phyloP scores from a whole-genome alignment of 1,284 basidiomycete species.

The Tilletia caries region DNA sequence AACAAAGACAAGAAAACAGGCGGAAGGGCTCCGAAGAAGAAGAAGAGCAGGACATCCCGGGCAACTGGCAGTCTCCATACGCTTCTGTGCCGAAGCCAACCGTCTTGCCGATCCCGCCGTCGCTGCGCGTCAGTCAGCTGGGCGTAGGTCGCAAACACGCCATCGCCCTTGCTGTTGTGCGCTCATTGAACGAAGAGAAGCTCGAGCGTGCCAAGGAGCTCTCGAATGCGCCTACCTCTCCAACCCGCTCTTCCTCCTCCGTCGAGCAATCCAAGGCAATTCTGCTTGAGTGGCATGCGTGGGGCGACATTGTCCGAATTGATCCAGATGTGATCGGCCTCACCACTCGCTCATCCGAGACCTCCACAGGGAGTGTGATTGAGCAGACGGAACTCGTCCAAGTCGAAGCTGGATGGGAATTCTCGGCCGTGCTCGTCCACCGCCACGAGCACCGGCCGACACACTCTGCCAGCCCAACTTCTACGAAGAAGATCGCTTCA shows the following conservation, averaged over 20 bases:
- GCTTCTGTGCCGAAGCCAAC: conserved; percentile 61
- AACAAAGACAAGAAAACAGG: no score
- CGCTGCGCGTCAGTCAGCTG: conserved; percentile 23
- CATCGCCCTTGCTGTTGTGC: conserved; percentile 57
- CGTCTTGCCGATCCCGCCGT: conserved; percentile 7
- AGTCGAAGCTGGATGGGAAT: conserved; percentile 40
- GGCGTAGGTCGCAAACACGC: conserved; percentile 68
- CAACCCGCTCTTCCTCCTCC: conserved; percentile 2
- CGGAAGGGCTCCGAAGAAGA: background rate
- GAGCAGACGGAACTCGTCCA: conserved; percentile 21
- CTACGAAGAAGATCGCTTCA: background rate
- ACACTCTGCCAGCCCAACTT: no score
- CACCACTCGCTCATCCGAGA: background rate
- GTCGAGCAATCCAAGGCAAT: conserved; percentile 13
- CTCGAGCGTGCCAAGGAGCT: background rate
- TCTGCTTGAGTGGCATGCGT: conserved; percentile 34
- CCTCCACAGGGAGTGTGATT: no score
- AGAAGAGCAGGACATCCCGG: no score
- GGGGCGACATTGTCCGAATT: conserved; percentile 25
- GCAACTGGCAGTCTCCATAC: no score
- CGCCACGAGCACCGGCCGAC: conserved; percentile 9
- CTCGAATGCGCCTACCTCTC: background rate
- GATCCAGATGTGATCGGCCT: conserved; percentile 12
- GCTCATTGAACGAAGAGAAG: background rate
- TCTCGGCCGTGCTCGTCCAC: conserved; percentile 22